phyloP scores from a whole-genome alignment of 202 grass and related monocot genomes.

The Sporobolus alterniflorus region DNA sequence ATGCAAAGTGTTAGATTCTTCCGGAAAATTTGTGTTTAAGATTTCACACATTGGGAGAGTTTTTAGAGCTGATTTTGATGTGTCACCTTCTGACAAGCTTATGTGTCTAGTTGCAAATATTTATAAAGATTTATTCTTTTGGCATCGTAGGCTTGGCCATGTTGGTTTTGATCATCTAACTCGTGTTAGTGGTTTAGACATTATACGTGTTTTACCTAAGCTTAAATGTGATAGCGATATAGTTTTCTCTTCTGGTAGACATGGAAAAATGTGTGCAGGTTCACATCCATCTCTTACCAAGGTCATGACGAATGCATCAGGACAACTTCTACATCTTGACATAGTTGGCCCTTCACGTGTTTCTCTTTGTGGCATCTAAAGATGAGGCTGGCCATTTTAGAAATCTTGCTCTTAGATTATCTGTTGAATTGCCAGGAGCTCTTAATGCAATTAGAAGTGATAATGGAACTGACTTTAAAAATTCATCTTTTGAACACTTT shows the following conservation, averaged over 20 bases:
- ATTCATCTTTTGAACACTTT: neutral
- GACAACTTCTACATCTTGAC: neutral
- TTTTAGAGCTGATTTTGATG: neutral
- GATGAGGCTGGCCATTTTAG: neutral
- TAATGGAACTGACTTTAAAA: neutral
- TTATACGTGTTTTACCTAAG: neutral
- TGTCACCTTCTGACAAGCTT: neutral
- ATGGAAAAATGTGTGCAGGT: neutral
- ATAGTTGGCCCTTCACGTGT: neutral
- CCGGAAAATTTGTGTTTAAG: neutral
- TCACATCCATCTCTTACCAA: neutral
- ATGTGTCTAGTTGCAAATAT: neutral
- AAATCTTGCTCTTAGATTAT: neutral
- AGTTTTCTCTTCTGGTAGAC: neutral
- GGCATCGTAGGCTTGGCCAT: neutral
- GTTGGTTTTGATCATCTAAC: neutral
- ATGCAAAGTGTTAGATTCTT: neutral
- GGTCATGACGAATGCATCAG: neutral
- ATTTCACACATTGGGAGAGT: neutral
- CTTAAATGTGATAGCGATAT: neutral
- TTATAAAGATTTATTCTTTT: neutral
- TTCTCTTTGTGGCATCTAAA: neutral
- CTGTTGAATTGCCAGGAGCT: neutral
- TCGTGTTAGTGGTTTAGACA: neutral
- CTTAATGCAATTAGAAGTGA: neutral